Conservation (phyloP, 192 early-diverging fungal genomes). For the Jimgerdemannia flammicorona region DNA sequence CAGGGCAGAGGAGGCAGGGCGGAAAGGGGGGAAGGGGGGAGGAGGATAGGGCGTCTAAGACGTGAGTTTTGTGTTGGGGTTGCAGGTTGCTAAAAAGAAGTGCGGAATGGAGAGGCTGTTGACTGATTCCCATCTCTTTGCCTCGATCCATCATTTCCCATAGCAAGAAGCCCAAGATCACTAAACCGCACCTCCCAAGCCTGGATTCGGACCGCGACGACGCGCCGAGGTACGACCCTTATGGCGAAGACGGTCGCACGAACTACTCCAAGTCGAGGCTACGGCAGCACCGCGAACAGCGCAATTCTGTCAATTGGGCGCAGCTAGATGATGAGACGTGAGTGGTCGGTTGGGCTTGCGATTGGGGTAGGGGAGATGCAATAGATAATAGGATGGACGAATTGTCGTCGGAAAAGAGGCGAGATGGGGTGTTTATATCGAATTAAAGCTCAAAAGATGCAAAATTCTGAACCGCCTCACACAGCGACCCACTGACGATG, state of each 20-base stretch:
- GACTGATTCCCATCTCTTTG: neutral
- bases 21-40: constrained; percentile 14
- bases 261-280: constrained; percentile 51
- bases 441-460: too few species aligned
- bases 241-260: constrained; percentile 43
- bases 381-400: too few species aligned
- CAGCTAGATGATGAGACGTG: constrained; percentile 39
- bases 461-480: neutral
- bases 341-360: neutral
- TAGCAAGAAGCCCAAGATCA: constrained; percentile 19
- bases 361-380: neutral
- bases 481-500: constrained; percentile 73
- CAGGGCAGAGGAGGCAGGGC: neutral
- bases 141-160: neutral
- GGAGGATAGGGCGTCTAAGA: neutral
- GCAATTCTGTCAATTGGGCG: constrained; percentile 34
- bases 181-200: constrained; percentile 8
- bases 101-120: neutral
- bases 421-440: too few species aligned
- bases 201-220: neutral
- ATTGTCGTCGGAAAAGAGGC: too few species aligned
- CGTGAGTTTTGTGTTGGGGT: constrained; percentile 19
- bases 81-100: constrained; percentile 10
- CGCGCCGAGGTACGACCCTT: neutral
- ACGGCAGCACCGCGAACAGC: constrained; percentile 37